phyloP scores from a whole-genome alignment of 2,329 filamentous ascomycete genomes.

The Akanthomyces muscarius region DNA sequence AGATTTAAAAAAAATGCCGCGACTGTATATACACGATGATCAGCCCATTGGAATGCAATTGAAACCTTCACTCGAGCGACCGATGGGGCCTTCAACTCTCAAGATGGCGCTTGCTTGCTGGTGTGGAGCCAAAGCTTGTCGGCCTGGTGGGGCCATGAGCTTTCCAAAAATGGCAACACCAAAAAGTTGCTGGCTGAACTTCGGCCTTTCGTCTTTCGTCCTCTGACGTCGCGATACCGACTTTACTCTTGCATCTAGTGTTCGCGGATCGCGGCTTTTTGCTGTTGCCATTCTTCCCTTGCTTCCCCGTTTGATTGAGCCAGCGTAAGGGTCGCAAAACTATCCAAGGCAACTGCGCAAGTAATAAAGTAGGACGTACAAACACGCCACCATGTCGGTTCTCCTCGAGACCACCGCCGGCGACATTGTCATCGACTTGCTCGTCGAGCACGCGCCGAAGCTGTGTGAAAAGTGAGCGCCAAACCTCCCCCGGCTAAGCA shows the following conservation, averaged over 20 bases:
- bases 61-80: background rate
- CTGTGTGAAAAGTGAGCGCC: constrained; percentile 91
- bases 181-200: background rate
- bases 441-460: constrained; percentile 83
- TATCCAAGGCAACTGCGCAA: background rate
- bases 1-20: background rate
- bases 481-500: background rate
- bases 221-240: background rate
- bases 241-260: background rate
- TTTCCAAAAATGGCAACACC: constrained; percentile 10
- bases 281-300: background rate
- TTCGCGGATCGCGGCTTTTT: background rate
- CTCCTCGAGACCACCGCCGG: constrained; percentile 88
- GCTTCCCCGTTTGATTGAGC: background rate
- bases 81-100: background rate
- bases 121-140: background rate
- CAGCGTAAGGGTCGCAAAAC: no score
- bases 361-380: background rate
- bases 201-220: background rate
- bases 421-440: constrained; percentile 90
- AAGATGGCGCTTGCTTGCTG: background rate
- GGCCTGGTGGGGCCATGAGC: background rate
- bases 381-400: constrained; percentile 68
- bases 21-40: background rate
- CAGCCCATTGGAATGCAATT: background rate